Evolutionary conservation across 495 filamentous ascomycete species (phyloP), one percentile per base, ranked within the genome.

Genomic region (Xylaria castorea): DNA sequence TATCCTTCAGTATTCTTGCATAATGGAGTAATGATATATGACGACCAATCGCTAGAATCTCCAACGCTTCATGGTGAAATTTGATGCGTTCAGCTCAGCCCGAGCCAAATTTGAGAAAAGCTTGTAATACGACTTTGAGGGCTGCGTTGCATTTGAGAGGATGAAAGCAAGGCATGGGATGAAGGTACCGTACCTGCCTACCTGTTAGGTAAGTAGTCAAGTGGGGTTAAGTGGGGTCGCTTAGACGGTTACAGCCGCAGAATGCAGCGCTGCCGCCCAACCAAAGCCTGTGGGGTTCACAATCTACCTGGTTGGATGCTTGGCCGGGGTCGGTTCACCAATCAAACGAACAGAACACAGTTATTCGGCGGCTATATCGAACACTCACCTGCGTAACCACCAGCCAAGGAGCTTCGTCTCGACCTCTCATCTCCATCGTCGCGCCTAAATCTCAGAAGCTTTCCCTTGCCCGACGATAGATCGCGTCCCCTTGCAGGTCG

Each of bases 341-440:
- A 72, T 72, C 62, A 67, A 27, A 50, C 16, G 25, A 40, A 48
- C 63, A 25, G 40, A 42, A 58, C 9, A 18, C 30, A 22, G 20
- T 32, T 30, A 36, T 60, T 53, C 72, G 78, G 78, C 78, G 78
- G 73, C 76, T 79, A 79, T 64, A 51, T 78, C 74, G 69, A 75
- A 74, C 74, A 38, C 62, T 77, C 73, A 72, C 72, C 74, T 78
- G 74, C 73, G 16, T 76, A 57, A 27, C 69, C 44, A 64, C 71
- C 70, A 79, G 66, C 75, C 77, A 79, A n/a, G 70, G 66, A 51
- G 68, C 76, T 40, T 70, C 65, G 64, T 70, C 71, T 74, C 57
- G 27, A 53, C 73, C 74, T 76, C 74, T 75, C 70, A 57, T 72
- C 61, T 71, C 62, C 60, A 72, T 76, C 74, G 58, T 71, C 76